Evolutionary conservation across 257 asterid genomes (phyloP), one percentile per base, ranked within the genome.

Genomic region (Handroanthus guayacan): DNA sequence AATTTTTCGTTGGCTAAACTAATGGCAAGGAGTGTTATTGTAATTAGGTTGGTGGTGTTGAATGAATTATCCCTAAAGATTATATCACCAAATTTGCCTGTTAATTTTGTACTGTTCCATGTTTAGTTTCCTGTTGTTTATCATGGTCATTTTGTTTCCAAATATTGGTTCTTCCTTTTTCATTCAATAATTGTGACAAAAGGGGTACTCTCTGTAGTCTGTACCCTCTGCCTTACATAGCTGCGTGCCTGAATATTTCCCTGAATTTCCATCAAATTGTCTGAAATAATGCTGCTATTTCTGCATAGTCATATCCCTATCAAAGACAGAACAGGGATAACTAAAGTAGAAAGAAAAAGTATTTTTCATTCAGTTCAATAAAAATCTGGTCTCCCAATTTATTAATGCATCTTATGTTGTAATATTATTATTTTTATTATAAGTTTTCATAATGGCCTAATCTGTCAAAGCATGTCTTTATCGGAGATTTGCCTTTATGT

Each of bases 401-500:
- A 12, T 8, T 51, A 13, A 51, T 51, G 16, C 17, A 25, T 25
- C 8, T 4, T 5, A 41, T 41, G 5, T 41, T 41, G 45, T 8
- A 41, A 41, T 41, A 41, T 41, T 41, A n/a, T 3, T 16, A n/a
- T 51, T 11, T 5, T 69, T 18, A 55, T 55, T 62, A 64, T 34
- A 5, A 52, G 38, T 62, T 12, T 50, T 38, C 38, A 75, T 69
- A 63, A 72, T 75, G 80, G 67, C 61, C 63, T 52, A 79, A 83
- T 76, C 63, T 62, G 44, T 75, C 18, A 75, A 75, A 71, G 67
- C 64, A 67, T 43, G 11, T 47, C 78, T 78, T 78, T 78, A 74
- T 77, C 81, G 81, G 84, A 67, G 67, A 71, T 82, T 72, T 82
- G 78, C 82, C 74, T 77, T 74, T 80, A 78, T 78, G 75, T 85